These are phyloP conservation scores for Corynascus novoguineensis DNA, from an alignment of 495 filamentous ascomycete genomes.

Conservation along the genomic window DNA sequence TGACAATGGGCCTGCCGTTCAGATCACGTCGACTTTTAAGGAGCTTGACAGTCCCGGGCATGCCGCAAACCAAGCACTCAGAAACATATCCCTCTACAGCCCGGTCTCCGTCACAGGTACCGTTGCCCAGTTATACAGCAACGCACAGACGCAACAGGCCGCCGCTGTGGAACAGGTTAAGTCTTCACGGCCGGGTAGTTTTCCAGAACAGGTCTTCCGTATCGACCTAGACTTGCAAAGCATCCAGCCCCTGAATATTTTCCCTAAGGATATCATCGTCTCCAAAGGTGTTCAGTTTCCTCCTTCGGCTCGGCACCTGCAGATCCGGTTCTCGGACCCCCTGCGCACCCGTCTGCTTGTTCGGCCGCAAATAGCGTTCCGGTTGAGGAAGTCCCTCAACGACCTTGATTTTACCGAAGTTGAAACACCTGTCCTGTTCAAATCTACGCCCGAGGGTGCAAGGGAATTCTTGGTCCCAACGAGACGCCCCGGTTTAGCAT, in stretches of 20 bases:
- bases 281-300: conserved; percentile 65
- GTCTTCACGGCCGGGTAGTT: neutral
- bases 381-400: conserved; percentile 50
- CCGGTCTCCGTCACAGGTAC: conserved; percentile 37
- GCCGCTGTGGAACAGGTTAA: too few relatives aligned
- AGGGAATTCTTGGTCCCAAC: conserved; percentile 95
- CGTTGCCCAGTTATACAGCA: conserved; percentile 17
- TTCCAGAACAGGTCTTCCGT: conserved; percentile 15
- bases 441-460: conserved; percentile 94
- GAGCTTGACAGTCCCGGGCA: conserved; percentile 21
- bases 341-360: conserved; percentile 55
- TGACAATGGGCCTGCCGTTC: conserved; percentile 25
- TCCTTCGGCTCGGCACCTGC: conserved; percentile 71
- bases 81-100: conserved; percentile 32
- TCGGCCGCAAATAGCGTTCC: conserved; percentile 51
- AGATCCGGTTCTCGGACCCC: conserved; percentile 64
- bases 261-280: conserved; percentile 70
- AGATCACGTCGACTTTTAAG: conserved; percentile 33
- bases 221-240: conserved; percentile 44
- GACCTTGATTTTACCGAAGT: conserved; percentile 63
- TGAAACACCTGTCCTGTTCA: conserved; percentile 92
- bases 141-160: neutral
- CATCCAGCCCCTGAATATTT: conserved; percentile 65
- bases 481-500: conserved; percentile 62
- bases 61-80: conserved; percentile 26